Base-by-base conservation (phyloP, 163 green algal genomes). In the Scenedesmus sp. region DNA sequence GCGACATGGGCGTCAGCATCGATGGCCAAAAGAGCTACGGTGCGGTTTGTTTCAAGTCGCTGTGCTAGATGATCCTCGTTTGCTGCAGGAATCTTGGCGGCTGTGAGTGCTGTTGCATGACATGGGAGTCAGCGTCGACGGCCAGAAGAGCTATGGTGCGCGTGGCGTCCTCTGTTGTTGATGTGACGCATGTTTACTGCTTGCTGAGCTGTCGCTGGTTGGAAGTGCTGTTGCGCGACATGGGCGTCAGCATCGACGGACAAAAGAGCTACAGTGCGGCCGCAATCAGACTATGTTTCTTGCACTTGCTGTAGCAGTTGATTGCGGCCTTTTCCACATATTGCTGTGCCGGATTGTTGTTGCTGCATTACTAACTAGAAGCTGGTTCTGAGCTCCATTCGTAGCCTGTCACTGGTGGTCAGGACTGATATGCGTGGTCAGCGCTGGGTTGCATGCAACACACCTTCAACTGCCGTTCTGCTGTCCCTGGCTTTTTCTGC, bases 1-100 rank as follows among this genome's bases (percentile, higher is more conserved):
- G 34, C 55, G 90, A 93, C 83, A 90, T 93, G 16, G 90, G 90
- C 12, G 73, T 93, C 16, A 76, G 15, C 34, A 5, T 88, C 5
- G 81, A 91, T 81, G 66, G 9, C 3, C 12, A 23, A 8, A 85
- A 59, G 55, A 66, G n/a, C 20, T 86, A 76, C 13, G 74, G 84
- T 88, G 84, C 18, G 83, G 18, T 46, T 46, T 46, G 34, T 46
- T 46, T 46, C 34, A 46, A 46, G 34, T 46, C 34, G 34, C 34
- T 46, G 34, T 46, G 34, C 34, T 46, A 46, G 34, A 46, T 46
- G 34, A 46, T 46, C 34, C 34, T 46, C 34, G 34, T 46, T 46
- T 46, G 34, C 34, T 46, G 34, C 34, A 46, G 34, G 34, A 46
- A 46, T 46, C 34, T 46, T 46, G 34, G 34, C 34, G 34, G 34